Evolutionary conservation across 2,329 filamentous ascomycete species (phyloP).

Genomic region (Fusarium nodosum): DNA sequence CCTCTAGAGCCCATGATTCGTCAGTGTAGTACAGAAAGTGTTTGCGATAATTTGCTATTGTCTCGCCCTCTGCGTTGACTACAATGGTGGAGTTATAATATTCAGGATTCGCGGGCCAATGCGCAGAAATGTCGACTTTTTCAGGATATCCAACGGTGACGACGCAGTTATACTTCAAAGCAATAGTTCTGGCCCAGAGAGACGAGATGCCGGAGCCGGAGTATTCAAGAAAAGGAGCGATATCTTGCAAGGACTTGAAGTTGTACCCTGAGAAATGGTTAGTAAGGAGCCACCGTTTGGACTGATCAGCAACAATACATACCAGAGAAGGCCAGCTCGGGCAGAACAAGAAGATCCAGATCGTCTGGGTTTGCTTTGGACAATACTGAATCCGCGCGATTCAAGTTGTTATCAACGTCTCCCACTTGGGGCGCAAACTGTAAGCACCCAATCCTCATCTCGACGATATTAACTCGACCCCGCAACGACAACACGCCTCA

Average conservation of each 20-base stretch:
- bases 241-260: slow-evolving; percentile 77
- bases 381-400: slow-evolving; percentile 62
- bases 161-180: slow-evolving; percentile 74
- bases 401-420: slow-evolving; percentile 74
- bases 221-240: slow-evolving; percentile 76
- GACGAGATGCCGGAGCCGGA: slow-evolving; percentile 75
- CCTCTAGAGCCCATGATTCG: slow-evolving; percentile 72
- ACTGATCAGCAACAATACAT: slow-evolving; percentile 20
- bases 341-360: slow-evolving; percentile 80
- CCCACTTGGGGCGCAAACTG: slow-evolving; percentile 81
- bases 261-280: slow-evolving; percentile 74
- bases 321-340: slow-evolving; percentile 83
- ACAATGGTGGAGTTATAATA: slow-evolving; percentile 69
- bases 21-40: slow-evolving; percentile 71
- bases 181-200: slow-evolving; percentile 77
- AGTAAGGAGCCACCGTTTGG: not conserved
- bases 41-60: slow-evolving; percentile 72
- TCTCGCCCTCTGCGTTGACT: slow-evolving; percentile 71
- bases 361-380: slow-evolving; percentile 63
- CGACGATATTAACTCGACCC: slow-evolving; percentile 24
- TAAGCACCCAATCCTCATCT: slow-evolving; percentile 76
- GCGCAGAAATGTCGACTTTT: slow-evolving; percentile 64
- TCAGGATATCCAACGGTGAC: slow-evolving; percentile 84
- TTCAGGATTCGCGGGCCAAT: slow-evolving; percentile 66
- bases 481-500: slow-evolving; percentile 1